Base-by-base conservation (phyloP, 306 rosid species). In the Fragaria vesca region DNA sequence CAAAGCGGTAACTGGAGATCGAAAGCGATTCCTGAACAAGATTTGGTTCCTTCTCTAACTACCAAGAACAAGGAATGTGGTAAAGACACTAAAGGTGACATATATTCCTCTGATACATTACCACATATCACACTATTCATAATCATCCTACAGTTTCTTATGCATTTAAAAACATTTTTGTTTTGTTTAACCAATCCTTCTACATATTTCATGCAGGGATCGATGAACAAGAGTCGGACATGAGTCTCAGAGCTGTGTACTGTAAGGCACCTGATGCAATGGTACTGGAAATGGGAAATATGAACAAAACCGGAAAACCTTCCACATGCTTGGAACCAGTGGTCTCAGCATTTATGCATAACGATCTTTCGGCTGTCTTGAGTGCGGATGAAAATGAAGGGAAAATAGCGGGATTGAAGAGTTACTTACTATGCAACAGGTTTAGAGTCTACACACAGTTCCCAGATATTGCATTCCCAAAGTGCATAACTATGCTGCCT, bases 361-460 rank as follows among this genome's bases (percentile, higher is more conserved):
- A 46, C 72, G 71, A 75, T 50, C 74, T 54, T 75, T 66, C 78
- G 72, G 52, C 72, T 45, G 26, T 32, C 46, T n/a, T 65, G 21
- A 45, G 15, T 71, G 38, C 69, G 8, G 75, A 77, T 68, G 46
- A 83, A 15, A 82, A 68, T 76, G 75, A 20, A 69, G 40, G 46
- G 66, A 67, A 61, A 32, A 38, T 50, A 28, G 18, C 43, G 12
- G 73, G 51, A 38, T 26, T 66, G 54, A 65, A 12, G 57, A 78
- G 82, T 76, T 83, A 79, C 80, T 71, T 84, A 67, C 76, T 84
- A 1, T 81, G 85, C 81, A 72, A 81, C 89, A 86, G 75, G 75
- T 70, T 86, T 54, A 87, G 89, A 76, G 85, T 86, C 75, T 82
- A 90, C 63, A 66, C 82, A 65, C 30, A 81, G 65, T 83, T 54